Evolutionary conservation across 495 filamentous ascomycete species (phyloP).

Genomic region (Lasiosphaeris hirsuta): DNA sequence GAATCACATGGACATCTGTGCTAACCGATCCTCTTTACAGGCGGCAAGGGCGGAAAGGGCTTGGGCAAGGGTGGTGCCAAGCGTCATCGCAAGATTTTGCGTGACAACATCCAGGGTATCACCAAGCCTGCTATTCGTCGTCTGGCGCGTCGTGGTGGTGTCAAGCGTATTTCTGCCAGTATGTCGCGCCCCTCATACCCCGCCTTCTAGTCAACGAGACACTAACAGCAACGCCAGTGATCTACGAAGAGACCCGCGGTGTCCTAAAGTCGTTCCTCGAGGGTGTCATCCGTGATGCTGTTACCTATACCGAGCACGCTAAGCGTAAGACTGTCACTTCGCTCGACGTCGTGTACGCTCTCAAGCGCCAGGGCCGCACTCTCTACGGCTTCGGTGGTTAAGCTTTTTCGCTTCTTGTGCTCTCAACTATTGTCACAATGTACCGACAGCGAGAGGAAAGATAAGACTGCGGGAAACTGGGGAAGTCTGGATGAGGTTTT

Average conservation of each 20-base stretch:
- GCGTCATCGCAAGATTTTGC: slow-evolving; percentile 98
- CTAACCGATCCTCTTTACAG: slow-evolving; percentile 36
- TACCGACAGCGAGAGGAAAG: background rate
- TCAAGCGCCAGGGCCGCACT: slow-evolving; percentile 94
- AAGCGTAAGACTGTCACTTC: slow-evolving; percentile 98
- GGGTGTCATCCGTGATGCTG: slow-evolving; percentile 97
- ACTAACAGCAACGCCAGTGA: slow-evolving; percentile 56
- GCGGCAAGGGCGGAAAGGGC: slow-evolving; percentile 82
- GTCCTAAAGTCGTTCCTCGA: slow-evolving; percentile 99
- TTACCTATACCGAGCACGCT: slow-evolving; percentile 97
- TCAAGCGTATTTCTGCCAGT: slow-evolving; percentile 99
- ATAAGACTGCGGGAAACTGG: background rate
- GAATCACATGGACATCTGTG: slow-evolving; percentile 5
- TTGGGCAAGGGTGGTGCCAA: slow-evolving; percentile 87
- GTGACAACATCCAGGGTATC: slow-evolving; percentile 99
- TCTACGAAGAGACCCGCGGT: slow-evolving; percentile 99
- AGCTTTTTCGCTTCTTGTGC: slow-evolving; percentile 21
- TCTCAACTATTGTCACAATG: background rate
- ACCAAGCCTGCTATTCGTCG: slow-evolving; percentile 99
- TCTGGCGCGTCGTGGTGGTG: slow-evolving; percentile 98
- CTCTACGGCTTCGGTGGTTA: slow-evolving; percentile 99
- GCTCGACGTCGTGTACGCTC: slow-evolving; percentile 90
- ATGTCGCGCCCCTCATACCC: slow-evolving; percentile 34
- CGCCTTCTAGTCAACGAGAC: slow-evolving; percentile 59
- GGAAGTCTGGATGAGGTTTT: background rate